Evolutionary conservation across 768 basidiomycete genomes (phyloP), one percentile per base, ranked within the genome.

Genomic region (Royoungia palumana): DNA sequence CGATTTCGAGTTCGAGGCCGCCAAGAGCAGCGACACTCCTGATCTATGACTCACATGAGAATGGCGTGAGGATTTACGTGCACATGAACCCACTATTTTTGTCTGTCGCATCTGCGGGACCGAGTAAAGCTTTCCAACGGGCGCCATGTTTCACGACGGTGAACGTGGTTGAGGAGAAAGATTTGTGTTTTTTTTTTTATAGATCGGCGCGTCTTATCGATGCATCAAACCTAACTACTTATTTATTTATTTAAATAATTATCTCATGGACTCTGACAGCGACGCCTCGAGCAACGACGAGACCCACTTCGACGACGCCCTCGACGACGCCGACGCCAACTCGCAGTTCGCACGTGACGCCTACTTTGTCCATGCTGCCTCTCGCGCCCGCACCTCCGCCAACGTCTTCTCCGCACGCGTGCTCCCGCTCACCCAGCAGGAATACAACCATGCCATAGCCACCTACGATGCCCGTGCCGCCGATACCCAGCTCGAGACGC

Each of bases 401-500:
- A 85, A 87, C 57, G 78, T 90, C 41, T 93, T 93, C 66, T 90
- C 93, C 0, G 64, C 77, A 20, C 78, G 85, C 21, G 79, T 91
- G 27, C 75, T 83, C 20, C 87, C 90, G 1, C 73, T 93, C 32
- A 78, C 82, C 12, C 69, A 78, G 4, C 82, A 87, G 20, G 85
- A 86, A 59, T 85, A 81, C 56, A 55, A 64, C 7, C 47, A 61
- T 13, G 58, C 70, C 39, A 64, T 77, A 53, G 46, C 58, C 5
- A 46, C 55, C 7, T 66, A 57, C 51, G 50, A 61, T 28, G 54
- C 53, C 20, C 54, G 59, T 22, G 53, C 52, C 3, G 27, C 47
- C 13, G 35, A 47, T 7, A 9, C 52, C 21, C 27, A 36, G 2
- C 44, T 51, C 17, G 43, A 17, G 19, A 67, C 64, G 9, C 54